Evolutionary conservation across 2,329 filamentous ascomycete genomes (phyloP).

Genomic region (Cadophora luteo-olivacea): DNA sequence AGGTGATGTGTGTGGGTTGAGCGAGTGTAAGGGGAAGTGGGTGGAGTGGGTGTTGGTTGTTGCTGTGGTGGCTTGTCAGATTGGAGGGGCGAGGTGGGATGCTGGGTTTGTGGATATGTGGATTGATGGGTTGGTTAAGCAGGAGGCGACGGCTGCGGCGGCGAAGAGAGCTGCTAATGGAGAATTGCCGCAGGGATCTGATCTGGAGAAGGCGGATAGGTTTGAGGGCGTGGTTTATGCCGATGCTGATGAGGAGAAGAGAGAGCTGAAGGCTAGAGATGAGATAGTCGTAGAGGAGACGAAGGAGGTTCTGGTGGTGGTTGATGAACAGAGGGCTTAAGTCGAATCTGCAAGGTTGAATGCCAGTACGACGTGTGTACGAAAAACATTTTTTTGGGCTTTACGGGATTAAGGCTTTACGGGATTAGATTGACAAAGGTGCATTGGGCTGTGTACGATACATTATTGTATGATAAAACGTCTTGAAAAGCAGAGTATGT

Average conservation of each 20-base stretch:
- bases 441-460: not conserved
- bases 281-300: constrained; percentile 5
- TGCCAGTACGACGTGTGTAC: not conserved
- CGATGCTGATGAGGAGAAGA: constrained; percentile 18
- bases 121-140: constrained; percentile 18
- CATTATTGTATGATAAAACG: not conserved
- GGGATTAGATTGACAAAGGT: not conserved
- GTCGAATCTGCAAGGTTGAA: not conserved
- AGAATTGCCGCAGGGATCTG: not conserved
- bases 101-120: constrained; percentile 20
- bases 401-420: not conserved
- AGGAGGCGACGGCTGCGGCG: constrained; percentile 1
- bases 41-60: constrained; percentile 22
- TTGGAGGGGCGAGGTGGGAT: constrained; percentile 26
- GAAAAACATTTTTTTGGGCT: not conserved
- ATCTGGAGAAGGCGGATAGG: constrained; percentile 14
- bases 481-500: not conserved
- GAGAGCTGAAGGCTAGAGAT: constrained; percentile 7
- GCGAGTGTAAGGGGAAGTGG: constrained; percentile 21
- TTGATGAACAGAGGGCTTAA: constrained; percentile 5
- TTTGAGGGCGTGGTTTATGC: not conserved
- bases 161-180: constrained; percentile 18
- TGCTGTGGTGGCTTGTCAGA: constrained; percentile 19
- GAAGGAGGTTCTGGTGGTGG: not conserved
- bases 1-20: constrained; percentile 19